Evolutionary conservation across 2,329 filamentous ascomycete species (phyloP).

Genomic region (Chrysoporthe austroafricana): DNA sequence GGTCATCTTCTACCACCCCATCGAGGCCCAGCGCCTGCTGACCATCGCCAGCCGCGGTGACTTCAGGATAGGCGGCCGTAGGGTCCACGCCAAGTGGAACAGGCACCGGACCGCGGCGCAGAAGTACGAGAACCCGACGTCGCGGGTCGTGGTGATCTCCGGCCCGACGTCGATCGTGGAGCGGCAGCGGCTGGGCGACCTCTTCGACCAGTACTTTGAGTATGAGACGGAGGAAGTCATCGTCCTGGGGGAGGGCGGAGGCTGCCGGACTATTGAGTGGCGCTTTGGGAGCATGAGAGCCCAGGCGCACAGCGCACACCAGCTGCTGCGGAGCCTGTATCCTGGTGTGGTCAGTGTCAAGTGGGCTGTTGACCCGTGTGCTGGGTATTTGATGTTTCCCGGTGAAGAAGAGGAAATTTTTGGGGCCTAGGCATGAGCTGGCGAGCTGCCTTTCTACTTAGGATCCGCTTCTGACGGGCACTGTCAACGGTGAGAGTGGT

Average conservation of each 20-base stretch:
- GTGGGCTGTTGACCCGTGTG: conserved; percentile 20
- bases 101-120: conserved; percentile 10
- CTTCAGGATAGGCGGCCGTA: background rate
- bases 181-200: background rate
- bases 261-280: conserved; percentile 13
- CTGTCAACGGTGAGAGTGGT: no score
- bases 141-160: conserved; percentile 9
- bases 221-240: conserved; percentile 14
- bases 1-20: conserved; percentile 26
- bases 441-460: no score
- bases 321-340: background rate
- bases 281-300: conserved; percentile 18
- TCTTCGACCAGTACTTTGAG: conserved; percentile 7
- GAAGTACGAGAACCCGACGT: background rate
- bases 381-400: background rate
- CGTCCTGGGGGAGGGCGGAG: background rate
- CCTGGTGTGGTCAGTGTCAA: background rate
- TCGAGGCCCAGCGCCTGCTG: conserved; percentile 11
- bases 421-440: background rate
- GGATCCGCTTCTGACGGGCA: no score
- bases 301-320: conserved; percentile 16
- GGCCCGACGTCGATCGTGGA: conserved; percentile 12
- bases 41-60: background rate
- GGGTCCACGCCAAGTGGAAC: conserved; percentile 9
- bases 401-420: background rate